A percentile compares a stretch with the other conserved stretches of the same genome.
Evolutionary conservation across 2,329 filamentous ascomycete species (phyloP).

Genomic region (Botrytis fabae): DNA sequence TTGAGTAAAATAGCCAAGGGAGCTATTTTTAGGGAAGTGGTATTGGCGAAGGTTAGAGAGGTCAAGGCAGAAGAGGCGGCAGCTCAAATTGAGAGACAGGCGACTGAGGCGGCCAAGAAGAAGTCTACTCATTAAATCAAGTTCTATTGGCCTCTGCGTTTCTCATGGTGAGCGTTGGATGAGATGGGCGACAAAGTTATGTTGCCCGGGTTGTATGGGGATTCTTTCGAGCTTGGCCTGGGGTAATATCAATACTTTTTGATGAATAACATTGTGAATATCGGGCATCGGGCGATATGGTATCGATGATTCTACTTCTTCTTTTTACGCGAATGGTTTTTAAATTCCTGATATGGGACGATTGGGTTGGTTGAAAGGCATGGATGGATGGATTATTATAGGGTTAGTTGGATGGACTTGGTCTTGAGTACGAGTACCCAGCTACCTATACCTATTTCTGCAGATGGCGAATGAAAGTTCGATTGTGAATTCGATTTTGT

Average conservation of each 20-base stretch:
- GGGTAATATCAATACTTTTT: slow-evolving; percentile 16
- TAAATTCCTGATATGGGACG: slow-evolving; percentile 10
- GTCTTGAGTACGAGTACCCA: slow-evolving; percentile 3
- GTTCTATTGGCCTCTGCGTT: not conserved
- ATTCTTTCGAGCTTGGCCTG: slow-evolving; percentile 15
- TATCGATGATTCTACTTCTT: slow-evolving; percentile 17
- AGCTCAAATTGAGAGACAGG: slow-evolving; percentile 57
- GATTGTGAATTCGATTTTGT: not conserved
- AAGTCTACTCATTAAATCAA: slow-evolving; percentile 27
- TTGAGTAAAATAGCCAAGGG: slow-evolving; percentile 56
- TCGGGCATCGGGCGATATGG: slow-evolving; percentile 1
- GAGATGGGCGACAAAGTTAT: not conserved
- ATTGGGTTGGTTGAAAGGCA: slow-evolving; percentile 7
- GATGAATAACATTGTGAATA: slow-evolving; percentile 21
- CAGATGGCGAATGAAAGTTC: slow-evolving; percentile 10
- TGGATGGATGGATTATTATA: slow-evolving; percentile 20
- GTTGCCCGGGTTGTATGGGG: slow-evolving; percentile 4
- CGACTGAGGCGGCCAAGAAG: slow-evolving; percentile 36
- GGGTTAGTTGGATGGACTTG: slow-evolving; percentile 5
- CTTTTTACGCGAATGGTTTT: slow-evolving; percentile 3
- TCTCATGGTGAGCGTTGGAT: not conserved
- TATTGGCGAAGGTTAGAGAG: slow-evolving; percentile 88
- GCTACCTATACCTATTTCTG: slow-evolving; percentile 13
- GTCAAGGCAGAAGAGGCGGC: slow-evolving; percentile 83
- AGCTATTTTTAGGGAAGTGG: slow-evolving; percentile 90